These are phyloP conservation scores for Diophrys appendiculata DNA, from an alignment of 73 alveolate genomes.

Conservation along the genomic window DNA sequence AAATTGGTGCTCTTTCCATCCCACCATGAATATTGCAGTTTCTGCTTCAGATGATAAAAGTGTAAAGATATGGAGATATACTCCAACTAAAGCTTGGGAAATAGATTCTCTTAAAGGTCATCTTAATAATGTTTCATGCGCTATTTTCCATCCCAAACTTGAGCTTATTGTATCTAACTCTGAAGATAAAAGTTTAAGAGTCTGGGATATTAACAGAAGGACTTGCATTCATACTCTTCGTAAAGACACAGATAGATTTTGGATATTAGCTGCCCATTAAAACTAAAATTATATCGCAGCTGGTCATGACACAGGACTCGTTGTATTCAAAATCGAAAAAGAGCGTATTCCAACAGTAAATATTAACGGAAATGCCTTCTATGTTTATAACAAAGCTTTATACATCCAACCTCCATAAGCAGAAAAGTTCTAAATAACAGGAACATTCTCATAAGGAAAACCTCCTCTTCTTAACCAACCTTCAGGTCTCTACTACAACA, in stretches of 20 bases:
- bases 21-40: constrained; percentile 72
- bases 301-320: constrained; percentile 93
- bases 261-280: constrained; percentile 95
- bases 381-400: constrained; percentile 63
- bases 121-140: constrained; percentile 92
- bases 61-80: constrained; percentile 91
- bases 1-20: constrained; percentile 97
- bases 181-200: constrained; percentile 93
- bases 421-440: constrained; percentile 19
- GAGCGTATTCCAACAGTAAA: constrained; percentile 68
- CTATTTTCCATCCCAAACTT: constrained; percentile 88
- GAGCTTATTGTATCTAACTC: constrained; percentile 82
- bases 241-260: constrained; percentile 95
- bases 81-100: constrained; percentile 90
- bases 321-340: constrained; percentile 93
- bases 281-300: constrained; percentile 88
- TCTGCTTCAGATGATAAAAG: constrained; percentile 95
- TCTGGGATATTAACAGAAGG: constrained; percentile 95
- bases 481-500: constrained; percentile 44
- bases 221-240: constrained; percentile 70
- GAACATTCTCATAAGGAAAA: constrained; percentile 45
- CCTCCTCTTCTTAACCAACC: constrained; percentile 60
- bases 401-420: constrained; percentile 19
- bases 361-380: constrained; percentile 57
- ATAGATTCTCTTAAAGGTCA: constrained; percentile 97